Conservation (phyloP, 1,284 basidiomycete genomes). For the Microbotryum lychnidis-dioicae region DNA sequence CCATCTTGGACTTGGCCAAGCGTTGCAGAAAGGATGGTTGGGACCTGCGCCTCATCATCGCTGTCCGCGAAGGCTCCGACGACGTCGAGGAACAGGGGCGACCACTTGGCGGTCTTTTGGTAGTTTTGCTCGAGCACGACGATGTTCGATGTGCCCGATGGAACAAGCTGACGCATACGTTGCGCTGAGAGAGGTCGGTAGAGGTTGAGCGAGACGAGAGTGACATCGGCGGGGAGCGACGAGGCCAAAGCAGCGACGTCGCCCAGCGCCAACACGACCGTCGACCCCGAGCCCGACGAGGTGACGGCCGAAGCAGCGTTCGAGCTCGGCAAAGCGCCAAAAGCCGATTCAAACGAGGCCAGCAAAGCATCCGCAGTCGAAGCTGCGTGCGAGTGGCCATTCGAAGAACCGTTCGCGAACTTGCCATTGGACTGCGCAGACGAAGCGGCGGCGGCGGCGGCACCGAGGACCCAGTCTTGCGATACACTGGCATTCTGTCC, state of each 20-base stretch:
- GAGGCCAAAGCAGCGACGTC: slow-evolving; percentile 42
- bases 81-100: slow-evolving; percentile 76
- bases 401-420: slow-evolving; percentile 18
- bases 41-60: slow-evolving; percentile 42
- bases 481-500: no score
- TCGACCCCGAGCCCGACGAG: slow-evolving; percentile 12
- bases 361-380: not conserved
- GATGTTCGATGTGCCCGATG: slow-evolving; percentile 58
- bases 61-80: slow-evolving; percentile 56
- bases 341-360: slow-evolving; percentile 16
- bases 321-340: slow-evolving; percentile 8
- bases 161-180: slow-evolving; percentile 57
- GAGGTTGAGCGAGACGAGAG: slow-evolving; percentile 61
- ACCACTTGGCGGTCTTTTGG: slow-evolving; percentile 73
- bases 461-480: no score
- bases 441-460: no score
- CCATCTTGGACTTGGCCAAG: slow-evolving; percentile 49
- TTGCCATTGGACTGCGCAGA: no score
- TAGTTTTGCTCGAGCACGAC: slow-evolving; percentile 76
- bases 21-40: slow-evolving; percentile 54
- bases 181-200: slow-evolving; percentile 64
- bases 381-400: not conserved
- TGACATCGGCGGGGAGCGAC: slow-evolving; percentile 50
- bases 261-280: slow-evolving; percentile 61
- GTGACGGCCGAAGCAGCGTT: slow-evolving; percentile 8